These are phyloP conservation scores for Hypoxylon perforatum DNA, from an alignment of 495 filamentous ascomycete genomes.

Conservation along the genomic window DNA sequence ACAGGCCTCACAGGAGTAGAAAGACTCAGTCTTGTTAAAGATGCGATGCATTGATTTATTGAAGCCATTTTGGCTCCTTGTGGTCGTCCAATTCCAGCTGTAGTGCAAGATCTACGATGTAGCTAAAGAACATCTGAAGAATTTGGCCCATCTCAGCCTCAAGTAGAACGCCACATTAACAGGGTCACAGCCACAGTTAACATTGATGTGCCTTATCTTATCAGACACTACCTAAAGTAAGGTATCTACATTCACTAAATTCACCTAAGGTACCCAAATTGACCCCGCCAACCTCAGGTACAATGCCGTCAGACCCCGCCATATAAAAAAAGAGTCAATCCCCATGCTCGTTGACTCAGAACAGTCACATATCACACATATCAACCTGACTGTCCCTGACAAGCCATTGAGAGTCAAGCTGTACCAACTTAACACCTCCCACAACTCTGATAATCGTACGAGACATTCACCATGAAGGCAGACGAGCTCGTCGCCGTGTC, in stretches of 20 bases:
- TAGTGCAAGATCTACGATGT: not conserved
- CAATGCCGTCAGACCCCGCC: conserved; percentile 35
- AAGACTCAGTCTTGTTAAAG: conserved; percentile 67
- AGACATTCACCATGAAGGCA: conserved; percentile 55
- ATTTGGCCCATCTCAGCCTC: conserved; percentile 20
- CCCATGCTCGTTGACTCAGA: conserved; percentile 26
- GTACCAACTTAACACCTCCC: not conserved
- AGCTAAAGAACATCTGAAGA: conserved; percentile 27
- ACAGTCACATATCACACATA: conserved; percentile 4
- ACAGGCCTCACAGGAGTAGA: conserved; percentile 48
- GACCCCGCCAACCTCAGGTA: conserved; percentile 29
- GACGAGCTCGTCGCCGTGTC: conserved; percentile 61
- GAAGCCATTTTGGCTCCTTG: conserved; percentile 51
- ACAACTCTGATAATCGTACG: not conserved
- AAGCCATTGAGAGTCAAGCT: not conserved
- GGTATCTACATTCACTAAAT: too few relatives aligned
- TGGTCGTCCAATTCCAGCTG: conserved; percentile 19
- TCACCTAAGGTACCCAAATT: not conserved
- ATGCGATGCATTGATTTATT: conserved; percentile 66
- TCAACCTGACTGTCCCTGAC: not conserved
- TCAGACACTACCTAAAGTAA: conserved; percentile 16
- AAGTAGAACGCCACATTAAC: not conserved
- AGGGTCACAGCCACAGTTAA: not conserved
- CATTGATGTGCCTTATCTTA: conserved; percentile 2
- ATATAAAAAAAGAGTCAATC: conserved; percentile 18